These are phyloP conservation scores for Phaeosphaeriaceae sp. DNA, from an alignment of 2,329 filamentous ascomycete genomes.

Conservation along the genomic window DNA sequence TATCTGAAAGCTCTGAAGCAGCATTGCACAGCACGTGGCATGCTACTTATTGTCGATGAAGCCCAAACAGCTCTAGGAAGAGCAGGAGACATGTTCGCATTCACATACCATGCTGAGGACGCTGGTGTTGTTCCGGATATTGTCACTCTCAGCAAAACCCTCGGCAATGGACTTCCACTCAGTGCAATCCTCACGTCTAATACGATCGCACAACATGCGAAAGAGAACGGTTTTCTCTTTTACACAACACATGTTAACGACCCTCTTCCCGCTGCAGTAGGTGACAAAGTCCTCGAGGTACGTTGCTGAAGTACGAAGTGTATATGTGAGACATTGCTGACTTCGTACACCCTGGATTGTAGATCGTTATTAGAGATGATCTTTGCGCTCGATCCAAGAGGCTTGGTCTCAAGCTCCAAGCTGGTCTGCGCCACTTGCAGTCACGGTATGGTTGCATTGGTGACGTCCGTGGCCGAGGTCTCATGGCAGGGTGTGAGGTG, in stretches of 20 bases:
- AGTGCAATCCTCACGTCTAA: slow-evolving; percentile 65
- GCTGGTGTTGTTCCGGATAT: slow-evolving; percentile 59
- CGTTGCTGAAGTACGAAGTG: too few relatives aligned
- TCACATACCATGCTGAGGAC: slow-evolving; percentile 33
- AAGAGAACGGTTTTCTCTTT: slow-evolving; percentile 62
- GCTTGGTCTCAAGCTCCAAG: slow-evolving; percentile 57
- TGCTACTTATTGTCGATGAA: slow-evolving; percentile 49
- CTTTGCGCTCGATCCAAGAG: slow-evolving; percentile 57
- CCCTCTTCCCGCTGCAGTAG: slow-evolving; percentile 66
- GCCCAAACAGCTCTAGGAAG: slow-evolving; percentile 48
- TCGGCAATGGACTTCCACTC: slow-evolving; percentile 68
- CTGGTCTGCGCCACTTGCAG: slow-evolving; percentile 57
- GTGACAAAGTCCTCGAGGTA: slow-evolving; percentile 66
- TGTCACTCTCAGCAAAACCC: slow-evolving; percentile 67
- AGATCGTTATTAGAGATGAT: slow-evolving; percentile 64
- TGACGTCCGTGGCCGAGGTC: slow-evolving; percentile 66
- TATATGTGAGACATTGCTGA: too few relatives aligned
- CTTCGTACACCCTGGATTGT: too few relatives aligned
- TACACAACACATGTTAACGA: slow-evolving; percentile 71
- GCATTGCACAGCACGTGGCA: slow-evolving; percentile 44
- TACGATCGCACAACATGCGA: slow-evolving; percentile 59
- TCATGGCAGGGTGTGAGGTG: slow-evolving; percentile 68
- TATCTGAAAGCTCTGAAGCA: slow-evolving; percentile 65
- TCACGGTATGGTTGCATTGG: slow-evolving; percentile 67
- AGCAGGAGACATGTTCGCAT: slow-evolving; percentile 61